Base-by-base conservation (phyloP, 108 stramenopile genomes). In the Fragilaria crotonensis region DNA sequence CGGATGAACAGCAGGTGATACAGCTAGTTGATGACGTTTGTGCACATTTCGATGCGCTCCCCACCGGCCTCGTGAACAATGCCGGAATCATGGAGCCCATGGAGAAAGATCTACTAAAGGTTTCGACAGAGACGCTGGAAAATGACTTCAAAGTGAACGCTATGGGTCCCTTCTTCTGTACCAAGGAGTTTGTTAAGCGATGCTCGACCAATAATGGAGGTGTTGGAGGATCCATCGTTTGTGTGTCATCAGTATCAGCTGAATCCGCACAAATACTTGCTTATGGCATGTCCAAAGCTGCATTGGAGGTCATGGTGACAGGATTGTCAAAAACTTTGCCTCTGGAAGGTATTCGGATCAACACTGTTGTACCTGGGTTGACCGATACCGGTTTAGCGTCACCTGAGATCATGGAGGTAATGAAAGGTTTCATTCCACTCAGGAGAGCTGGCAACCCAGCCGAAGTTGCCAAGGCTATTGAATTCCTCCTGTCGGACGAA, bases 241-340 rank as follows among this genome's bases (percentile, higher is more conserved):
- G 48, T 52, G 50, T 67, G 3, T 60, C 59, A 2, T 67, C 66
- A 11, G 47, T 59, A 17, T 60, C 66, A 20, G 47, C 66, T 5
- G 58, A 67, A 22, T 41, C 31, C 28, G 66, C 58, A 20, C 52
- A 60, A 52, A 52, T 60, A 1, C 31, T 67, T 14, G 66, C 59
- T 2, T 67, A 67, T 52, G 66, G 58, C 30, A 67, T 67, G 66
- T 52, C 49, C 58, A 67, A 67, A 26, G n/a, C n/a, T n/a, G n/a
- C n/a, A n/a, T n/a, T 67, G 18, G 66, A 67, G 33, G 58, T 55
- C 41, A 67, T 67, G 66, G 59, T 60, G 9, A 60, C 25, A 49
- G 66, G 66, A 9, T 53, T 67, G 50, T 25, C 30, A 45, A 60
- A 59, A 33, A 48, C 31, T 27, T 22, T 60, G 25, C 58, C 66